Percentiles rank a stretch among this genome's conserved stretches.
Conservation (phyloP, 2,329 filamentous ascomycete genomes). For the Lasiodiplodia gonubiensis region DNA sequence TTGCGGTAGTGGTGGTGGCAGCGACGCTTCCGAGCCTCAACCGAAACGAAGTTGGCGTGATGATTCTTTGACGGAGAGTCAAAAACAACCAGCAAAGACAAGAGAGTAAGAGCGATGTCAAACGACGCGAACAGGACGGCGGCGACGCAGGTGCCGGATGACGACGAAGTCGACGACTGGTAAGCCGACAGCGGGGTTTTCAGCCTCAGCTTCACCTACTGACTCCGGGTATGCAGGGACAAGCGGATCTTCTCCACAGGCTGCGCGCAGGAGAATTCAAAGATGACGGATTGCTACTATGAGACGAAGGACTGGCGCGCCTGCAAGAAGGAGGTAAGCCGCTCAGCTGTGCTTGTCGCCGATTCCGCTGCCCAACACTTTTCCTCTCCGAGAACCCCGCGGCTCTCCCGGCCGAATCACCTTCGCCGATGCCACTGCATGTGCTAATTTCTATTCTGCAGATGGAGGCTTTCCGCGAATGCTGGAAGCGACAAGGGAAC, state of each 20-base stretch:
- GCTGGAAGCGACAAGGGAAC: constrained; percentile 91
- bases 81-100: constrained; percentile 12
- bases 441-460: constrained; percentile 46
- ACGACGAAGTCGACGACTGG: constrained; percentile 97
- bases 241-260: constrained; percentile 97
- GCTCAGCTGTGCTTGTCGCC: background rate
- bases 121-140: constrained; percentile 57
- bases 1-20: constrained; percentile 36
- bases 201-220: background rate
- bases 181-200: constrained; percentile 52
- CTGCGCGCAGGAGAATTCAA: constrained; percentile 83
- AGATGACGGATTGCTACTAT: constrained; percentile 93
- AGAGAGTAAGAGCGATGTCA: constrained; percentile 55
- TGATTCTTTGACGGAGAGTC: background rate
- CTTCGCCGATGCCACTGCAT: background rate
- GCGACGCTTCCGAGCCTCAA: constrained; percentile 39
- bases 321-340: constrained; percentile 83
- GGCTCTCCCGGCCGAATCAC: constrained; percentile 17
- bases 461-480: constrained; percentile 89
- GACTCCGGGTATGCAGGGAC: constrained; percentile 68
- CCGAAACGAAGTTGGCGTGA: constrained; percentile 31
- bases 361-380: constrained; percentile 23
- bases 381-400: constrained; percentile 14
- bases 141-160: constrained; percentile 55
- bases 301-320: constrained; percentile 95